Conservation (phyloP, 495 filamentous ascomycete genomes). For the Tetracladium setigerum region DNA sequence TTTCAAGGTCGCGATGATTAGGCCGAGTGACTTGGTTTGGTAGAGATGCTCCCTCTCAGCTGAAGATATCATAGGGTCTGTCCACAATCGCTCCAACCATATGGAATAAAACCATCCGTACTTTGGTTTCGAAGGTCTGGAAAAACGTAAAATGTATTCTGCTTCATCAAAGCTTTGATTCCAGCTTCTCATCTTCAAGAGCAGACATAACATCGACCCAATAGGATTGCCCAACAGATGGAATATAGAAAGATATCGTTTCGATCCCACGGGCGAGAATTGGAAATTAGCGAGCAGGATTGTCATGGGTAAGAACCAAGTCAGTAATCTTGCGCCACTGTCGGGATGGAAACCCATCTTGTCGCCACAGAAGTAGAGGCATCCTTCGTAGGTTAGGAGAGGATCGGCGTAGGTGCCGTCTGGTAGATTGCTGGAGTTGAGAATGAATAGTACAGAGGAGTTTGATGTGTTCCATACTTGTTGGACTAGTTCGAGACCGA, state of each 20-base stretch:
- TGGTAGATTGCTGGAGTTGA: too few species aligned
- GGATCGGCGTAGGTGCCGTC: too few species aligned
- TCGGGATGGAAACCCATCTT: too few species aligned
- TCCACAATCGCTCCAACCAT: neutral
- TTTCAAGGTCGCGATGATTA: neutral
- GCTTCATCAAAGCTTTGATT: neutral
- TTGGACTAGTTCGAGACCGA: too few species aligned
- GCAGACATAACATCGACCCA: neutral
- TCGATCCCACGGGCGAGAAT: neutral
- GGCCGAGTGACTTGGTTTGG: neutral
- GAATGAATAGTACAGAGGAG: too few species aligned
- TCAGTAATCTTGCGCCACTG: neutral
- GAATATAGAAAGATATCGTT: neutral
- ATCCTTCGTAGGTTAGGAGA: too few species aligned
- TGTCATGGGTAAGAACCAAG: neutral
- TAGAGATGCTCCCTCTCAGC: too few species aligned
- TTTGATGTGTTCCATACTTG: too few species aligned
- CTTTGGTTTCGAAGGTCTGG: neutral
- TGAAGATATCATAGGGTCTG: neutral
- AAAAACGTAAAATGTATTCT: neutral
- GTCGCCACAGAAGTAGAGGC: too few species aligned
- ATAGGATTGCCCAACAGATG: slow-evolving; percentile 3
- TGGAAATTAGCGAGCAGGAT: neutral
- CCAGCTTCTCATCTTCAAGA: neutral
- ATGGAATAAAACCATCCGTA: neutral